phyloP scores from a whole-genome alignment of 306 rosid species.

The Hylodesmum podocarpum region DNA sequence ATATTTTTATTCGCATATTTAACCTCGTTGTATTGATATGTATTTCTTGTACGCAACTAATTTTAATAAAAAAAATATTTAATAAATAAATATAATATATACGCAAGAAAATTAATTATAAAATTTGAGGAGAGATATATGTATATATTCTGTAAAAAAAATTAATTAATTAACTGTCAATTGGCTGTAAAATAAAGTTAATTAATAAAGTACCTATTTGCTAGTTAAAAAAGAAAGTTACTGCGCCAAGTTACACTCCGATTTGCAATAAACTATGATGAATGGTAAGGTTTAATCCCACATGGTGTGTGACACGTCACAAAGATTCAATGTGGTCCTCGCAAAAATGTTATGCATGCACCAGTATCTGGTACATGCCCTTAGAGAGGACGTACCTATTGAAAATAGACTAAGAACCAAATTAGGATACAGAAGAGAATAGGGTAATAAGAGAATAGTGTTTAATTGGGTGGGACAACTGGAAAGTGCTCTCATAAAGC shows the following conservation, averaged over 20 bases:
- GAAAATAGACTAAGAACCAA: constrained; percentile 28
- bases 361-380: constrained; percentile 33
- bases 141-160: too few relatives aligned
- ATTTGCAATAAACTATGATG: constrained; percentile 35
- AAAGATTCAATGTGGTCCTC: constrained; percentile 46
- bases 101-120: too few relatives aligned
- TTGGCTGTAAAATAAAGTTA: too few relatives aligned
- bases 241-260: not conserved
- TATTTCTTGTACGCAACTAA: too few relatives aligned
- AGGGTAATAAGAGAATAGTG: constrained; percentile 23
- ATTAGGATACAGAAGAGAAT: constrained; percentile 20
- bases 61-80: too few relatives aligned
- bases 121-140: too few relatives aligned
- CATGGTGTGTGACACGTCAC: constrained; percentile 70
- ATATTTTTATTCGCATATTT: too few relatives aligned
- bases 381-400: not conserved
- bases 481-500: constrained; percentile 44
- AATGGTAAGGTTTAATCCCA: constrained; percentile 68
- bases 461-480: constrained; percentile 45
- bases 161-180: too few relatives aligned
- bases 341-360: constrained; percentile 5
- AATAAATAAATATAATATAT: too few relatives aligned
- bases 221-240: too few relatives aligned
- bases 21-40: too few relatives aligned
- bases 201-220: too few relatives aligned